Evolutionary conservation across 176 grass and related monocot genomes (phyloP), one percentile per base, ranked within the genome.

Genomic region (Panicum miliaceum): DNA sequence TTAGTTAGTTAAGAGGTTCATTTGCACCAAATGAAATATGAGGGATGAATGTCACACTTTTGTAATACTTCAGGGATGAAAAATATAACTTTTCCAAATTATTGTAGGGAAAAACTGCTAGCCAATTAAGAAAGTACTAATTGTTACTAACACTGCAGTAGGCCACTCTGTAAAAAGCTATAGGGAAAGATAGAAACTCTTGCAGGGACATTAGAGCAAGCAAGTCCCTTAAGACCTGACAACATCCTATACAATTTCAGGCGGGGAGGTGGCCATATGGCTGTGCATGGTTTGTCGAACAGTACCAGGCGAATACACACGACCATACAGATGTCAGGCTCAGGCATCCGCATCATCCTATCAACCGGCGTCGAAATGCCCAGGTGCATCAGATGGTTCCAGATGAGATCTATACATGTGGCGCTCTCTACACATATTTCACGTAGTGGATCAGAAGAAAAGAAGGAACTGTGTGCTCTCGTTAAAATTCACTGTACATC

Each of bases 301-400:
- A 5, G 12, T 37, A 20, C 18, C 9, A 37, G 35, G 10, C 18
- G 64, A 68, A 68, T 68, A 68, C 18, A 68, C 37, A 68, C 3
- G 7, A 68, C 65, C 36, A 68, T 20, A 68, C 36, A 40, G 22
- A 68, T 68, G 65, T n/a, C 36, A 41, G 32, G 64, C n/a, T n/a
- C n/a, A n/a, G n/a, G n/a, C n/a, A n/a, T n/a, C n/a, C n/a, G n/a
- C 64, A 38, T 37, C 19, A 38, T 68, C 9, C 2, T 41, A 35
- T 36, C 63, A 19, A 19, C 34, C 69, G 3, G 25, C 45, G 45
- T 32, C 20, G 0, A 69, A 67, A 40, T 72, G 69, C 23, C 18
- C 16, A 60, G 40, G 37, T 75, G 71, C 47, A 36, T 53, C 15
- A 7, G 48, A 75, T 75, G 18, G 72, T 75, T 75, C 48, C 48